Evolutionary conservation across 257 asterid species (phyloP), one percentile per base, ranked within the genome.

Genomic region (Solanum megistacrolobum): DNA sequence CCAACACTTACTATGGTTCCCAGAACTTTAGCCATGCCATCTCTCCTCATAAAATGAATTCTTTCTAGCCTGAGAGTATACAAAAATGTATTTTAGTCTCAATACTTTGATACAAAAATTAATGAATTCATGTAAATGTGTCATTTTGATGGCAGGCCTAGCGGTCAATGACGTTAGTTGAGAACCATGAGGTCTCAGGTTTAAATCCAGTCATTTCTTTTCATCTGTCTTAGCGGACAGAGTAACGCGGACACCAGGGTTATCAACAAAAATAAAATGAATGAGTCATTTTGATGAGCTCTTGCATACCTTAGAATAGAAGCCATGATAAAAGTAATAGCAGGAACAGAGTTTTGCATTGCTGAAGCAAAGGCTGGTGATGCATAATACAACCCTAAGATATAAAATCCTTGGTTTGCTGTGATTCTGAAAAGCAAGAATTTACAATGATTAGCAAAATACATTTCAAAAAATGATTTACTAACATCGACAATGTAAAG

Each of bases 351-450:
- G 90, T 96, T 96, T 83, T 95, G 99, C 95, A 96, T 95, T 14
- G 98, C 98, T 7, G 99, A 96, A 78, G 97, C 98, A 32, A 96
- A 95, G 58, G 97, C 94, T 75, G 99, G 98, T 4, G 97, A 92
- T 86, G 98, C 95, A 84, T 96, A 92, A 87, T 93, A 93, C 92
- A 96, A 69, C 13, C 99, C 99, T 86, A 95, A 79, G 89, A 96
- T 92, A 88, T 93, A 96, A 81, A 93, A 96, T 18, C 96, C 99
- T 87, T 96, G 99, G 92, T 93, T 96, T 87, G 98, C 98, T 7
- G 97, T 94, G 92, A 96, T 94, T 60, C 98, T 95, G 91, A 21
- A 60, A 21, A 85, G 34, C 35, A 31, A 81, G 78, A 52, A 81
- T 0, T 46, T 25, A 12, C 27, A 81, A 43, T 16, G 16, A 81